Base-by-base conservation (phyloP, 2,329 filamentous ascomycete genomes). In the Helotiales sp. region DNA sequence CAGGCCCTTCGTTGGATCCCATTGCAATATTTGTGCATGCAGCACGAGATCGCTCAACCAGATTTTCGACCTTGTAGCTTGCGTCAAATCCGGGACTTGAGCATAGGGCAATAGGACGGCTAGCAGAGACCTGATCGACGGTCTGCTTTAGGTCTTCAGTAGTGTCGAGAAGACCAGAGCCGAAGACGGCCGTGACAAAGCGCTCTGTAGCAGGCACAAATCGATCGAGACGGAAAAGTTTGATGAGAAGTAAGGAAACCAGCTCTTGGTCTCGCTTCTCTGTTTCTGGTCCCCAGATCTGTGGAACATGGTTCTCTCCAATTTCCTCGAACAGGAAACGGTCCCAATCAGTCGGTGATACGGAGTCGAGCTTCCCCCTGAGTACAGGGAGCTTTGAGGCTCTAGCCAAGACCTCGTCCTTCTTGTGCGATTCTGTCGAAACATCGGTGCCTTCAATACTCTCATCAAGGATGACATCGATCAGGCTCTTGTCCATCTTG, bases 1-100 rank as follows among this genome's bases (percentile, higher is more conserved):
- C 87, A 17, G 96, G 80, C 71, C 92, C 91, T 79, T 99, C 95
- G 70, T 96, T 96, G 46, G 95, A 98, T 70, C 95, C 95, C 95
- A 99, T 99, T 67, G 96, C 96, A 70, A 99, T 97, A 74, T 97
- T 97, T 58, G 92, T 93, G 77, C 95, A 99, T 54, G 84, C 87
- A 52, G 91, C 87, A 58, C 85, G 84, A 73, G 86, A 87, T 65
- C 91, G 85, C 74, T 96, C 91, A 29, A 98, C 96, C 54, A 99
- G 81, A 60, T 88, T 91, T 73, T 99, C 95, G 59, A 99, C 95
- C 80, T 99, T 99, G 85, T 98, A 99, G 72, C 91, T 96, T 54
- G 96, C 96, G 74, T 99, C 95, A 72, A 99, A 99, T 34, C 95
- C 95, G 59, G 93, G 92, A 69, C 89, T 97, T 5, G 95, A 99